These are phyloP conservation scores for Agroathelia rolfsii DNA, from an alignment of 1,284 basidiomycete genomes.

Conservation along the genomic window DNA sequence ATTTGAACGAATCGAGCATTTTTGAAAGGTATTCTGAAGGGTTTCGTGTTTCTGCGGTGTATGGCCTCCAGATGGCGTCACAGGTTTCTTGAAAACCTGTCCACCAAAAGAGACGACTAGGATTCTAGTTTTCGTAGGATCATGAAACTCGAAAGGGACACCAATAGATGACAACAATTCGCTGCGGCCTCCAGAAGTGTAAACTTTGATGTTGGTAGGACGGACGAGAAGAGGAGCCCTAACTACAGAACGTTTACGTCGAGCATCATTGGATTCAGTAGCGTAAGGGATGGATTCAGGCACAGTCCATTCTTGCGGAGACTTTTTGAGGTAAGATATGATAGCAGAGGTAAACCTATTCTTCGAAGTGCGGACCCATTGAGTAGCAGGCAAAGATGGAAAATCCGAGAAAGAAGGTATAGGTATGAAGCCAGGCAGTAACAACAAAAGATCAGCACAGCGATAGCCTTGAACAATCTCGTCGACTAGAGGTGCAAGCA, in stretches of 20 bases:
- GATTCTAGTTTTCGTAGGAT: conserved; percentile 40
- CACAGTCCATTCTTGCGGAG: conserved; percentile 20
- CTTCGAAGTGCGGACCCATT: conserved; percentile 46
- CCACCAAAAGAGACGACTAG: conserved; percentile 74
- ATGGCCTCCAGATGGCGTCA: conserved; percentile 27
- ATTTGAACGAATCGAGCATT: too few species aligned
- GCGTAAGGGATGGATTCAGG: conserved; percentile 30
- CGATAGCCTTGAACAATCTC: conserved; percentile 57
- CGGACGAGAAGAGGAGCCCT: conserved; percentile 61
- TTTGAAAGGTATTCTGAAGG: too few species aligned
- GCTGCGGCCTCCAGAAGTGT: conserved; percentile 41
- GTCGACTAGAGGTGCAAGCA: conserved; percentile 48
- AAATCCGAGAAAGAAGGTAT: conserved; percentile 54
- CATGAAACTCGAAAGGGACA: conserved; percentile 41
- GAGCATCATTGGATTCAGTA: conserved; percentile 11
- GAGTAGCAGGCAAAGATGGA: conserved; percentile 46
- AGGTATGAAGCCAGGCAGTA: conserved; percentile 64
- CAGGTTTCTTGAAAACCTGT: conserved; percentile 57
- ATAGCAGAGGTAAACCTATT: conserved; percentile 39
- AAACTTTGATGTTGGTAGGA: conserved; percentile 30
- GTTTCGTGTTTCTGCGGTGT: too few species aligned
- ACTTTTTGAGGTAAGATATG: conserved; percentile 25
- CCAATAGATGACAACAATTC: conserved; percentile 46
- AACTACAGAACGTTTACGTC: conserved; percentile 26
- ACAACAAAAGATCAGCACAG: conserved; percentile 59